phyloP scores from a whole-genome alignment of 805 yeast species.

The Ogataea chonburiensis region DNA sequence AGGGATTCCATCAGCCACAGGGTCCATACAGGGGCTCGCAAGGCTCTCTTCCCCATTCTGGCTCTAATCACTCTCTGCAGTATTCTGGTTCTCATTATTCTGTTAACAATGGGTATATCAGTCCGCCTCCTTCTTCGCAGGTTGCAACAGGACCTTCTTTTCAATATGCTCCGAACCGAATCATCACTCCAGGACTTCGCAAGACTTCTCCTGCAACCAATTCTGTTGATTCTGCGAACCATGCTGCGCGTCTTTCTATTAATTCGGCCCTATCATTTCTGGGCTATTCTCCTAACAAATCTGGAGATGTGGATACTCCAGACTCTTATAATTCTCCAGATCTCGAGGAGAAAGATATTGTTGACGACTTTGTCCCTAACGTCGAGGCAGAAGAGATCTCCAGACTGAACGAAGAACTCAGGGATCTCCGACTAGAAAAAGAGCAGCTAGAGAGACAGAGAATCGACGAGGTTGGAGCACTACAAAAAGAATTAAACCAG shows the following conservation, averaged over 20 bases:
- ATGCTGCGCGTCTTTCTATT: slow-evolving; percentile 25
- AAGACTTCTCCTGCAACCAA: slow-evolving; percentile 12
- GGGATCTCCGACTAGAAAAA: slow-evolving; percentile 15
- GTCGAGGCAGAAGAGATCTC: slow-evolving; percentile 11
- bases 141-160: slow-evolving; percentile 5
- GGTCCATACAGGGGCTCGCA: slow-evolving; percentile 2
- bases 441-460: slow-evolving; percentile 10
- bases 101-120: slow-evolving; percentile 4
- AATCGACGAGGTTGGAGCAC: neutral
- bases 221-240: slow-evolving; percentile 7
- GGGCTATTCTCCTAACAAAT: slow-evolving; percentile 19
- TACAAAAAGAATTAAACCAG: slow-evolving; percentile 10
- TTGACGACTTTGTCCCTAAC: slow-evolving; percentile 12
- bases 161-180: slow-evolving; percentile 13
- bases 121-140: slow-evolving; percentile 7
- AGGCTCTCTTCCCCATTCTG: slow-evolving; percentile 3
- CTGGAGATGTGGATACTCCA: slow-evolving; percentile 17
- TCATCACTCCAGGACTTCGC: slow-evolving; percentile 28
- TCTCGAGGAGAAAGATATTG: too few relatives aligned
- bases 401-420: slow-evolving; percentile 14
- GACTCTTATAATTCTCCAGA: too few relatives aligned
- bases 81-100: too few relatives aligned
- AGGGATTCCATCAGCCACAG: slow-evolving; percentile 2
- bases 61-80: slow-evolving; percentile 1
- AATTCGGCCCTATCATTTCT: slow-evolving; percentile 27